Evolutionary conservation across 2,329 filamentous ascomycete genomes (phyloP).

Genomic region (Fusarium tricinctum): DNA sequence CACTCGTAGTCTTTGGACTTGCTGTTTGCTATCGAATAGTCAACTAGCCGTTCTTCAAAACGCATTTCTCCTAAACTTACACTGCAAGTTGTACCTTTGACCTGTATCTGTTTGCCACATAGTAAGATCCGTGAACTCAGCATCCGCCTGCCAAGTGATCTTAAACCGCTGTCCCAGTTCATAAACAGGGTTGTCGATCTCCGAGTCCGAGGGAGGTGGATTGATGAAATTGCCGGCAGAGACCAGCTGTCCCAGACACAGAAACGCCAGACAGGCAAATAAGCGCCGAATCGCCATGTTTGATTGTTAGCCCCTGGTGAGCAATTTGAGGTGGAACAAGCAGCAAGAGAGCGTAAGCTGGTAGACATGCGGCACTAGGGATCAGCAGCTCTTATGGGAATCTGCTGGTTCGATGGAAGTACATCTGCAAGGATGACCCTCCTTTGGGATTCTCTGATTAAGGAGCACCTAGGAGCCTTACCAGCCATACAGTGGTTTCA

Average conservation of each 20-base stretch:
- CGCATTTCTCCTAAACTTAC: fast-evolving
- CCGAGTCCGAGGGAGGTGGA: background rate
- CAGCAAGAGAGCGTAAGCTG: too few relatives aligned
- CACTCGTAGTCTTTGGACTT: conserved; percentile 11
- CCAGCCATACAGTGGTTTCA: background rate
- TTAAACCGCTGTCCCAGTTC: conserved; percentile 2
- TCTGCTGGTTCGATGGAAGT: background rate
- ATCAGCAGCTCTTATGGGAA: background rate
- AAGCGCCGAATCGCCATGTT: background rate
- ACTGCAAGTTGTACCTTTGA: background rate
- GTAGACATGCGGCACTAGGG: background rate
- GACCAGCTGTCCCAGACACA: background rate
- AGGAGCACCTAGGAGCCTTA: conserved; percentile 1
- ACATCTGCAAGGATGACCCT: background rate
- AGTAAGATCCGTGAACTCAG: background rate
- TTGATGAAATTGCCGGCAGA: conserved; percentile 1
- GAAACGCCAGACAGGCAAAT: background rate
- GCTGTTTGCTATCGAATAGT: background rate
- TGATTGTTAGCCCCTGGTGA: background rate
- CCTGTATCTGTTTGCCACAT: conserved; percentile 7
- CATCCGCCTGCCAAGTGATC: conserved; percentile 3
- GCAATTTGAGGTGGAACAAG: too few relatives aligned
- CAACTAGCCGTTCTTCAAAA: fast-evolving
- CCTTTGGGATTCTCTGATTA: conserved; percentile 1
- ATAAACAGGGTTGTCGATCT: conserved; percentile 3